A percentile compares a stretch with the other conserved stretches of the same genome.
These are phyloP conservation scores for Boletus rubescentipes DNA, from an alignment of 768 basidiomycete genomes.

Conservation along the genomic window DNA sequence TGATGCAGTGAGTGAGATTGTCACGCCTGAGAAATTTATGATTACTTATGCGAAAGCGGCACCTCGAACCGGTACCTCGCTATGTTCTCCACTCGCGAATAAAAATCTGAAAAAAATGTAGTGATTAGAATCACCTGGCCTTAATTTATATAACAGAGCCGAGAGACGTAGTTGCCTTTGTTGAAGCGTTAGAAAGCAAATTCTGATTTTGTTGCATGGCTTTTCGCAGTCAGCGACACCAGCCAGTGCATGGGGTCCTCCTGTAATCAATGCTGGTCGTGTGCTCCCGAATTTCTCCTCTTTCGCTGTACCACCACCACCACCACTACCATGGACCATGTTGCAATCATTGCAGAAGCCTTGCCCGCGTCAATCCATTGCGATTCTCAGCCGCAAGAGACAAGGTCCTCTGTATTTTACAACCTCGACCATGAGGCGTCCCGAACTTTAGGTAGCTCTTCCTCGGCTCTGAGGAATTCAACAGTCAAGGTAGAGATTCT, in stretches of 20 bases:
- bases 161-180: background rate
- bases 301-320: conserved; percentile 1
- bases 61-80: background rate
- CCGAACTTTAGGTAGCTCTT: conserved; percentile 32
- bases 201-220: no score
- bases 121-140: background rate
- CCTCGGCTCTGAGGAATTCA: conserved; percentile 36
- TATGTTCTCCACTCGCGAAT: background rate
- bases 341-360: conserved; percentile 12
- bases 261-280: conserved; percentile 18
- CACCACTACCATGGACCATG: conserved; percentile 17
- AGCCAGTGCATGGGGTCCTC: background rate
- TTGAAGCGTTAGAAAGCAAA: background rate
- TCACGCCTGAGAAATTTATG: no score
- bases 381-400: conserved; percentile 7
- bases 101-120: background rate
- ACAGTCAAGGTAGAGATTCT: conserved; percentile 46
- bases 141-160: background rate
- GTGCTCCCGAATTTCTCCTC: conserved; percentile 10
- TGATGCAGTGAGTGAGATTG: no score
- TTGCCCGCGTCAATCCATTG: background rate
- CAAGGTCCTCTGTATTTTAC: conserved; percentile 5
- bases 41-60: no score
- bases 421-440: conserved; percentile 4
- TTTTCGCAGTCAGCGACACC: background rate